These are phyloP conservation scores for Zymoseptoria crescenta DNA, from an alignment of 2,329 filamentous ascomycete genomes.

Conservation along the genomic window DNA sequence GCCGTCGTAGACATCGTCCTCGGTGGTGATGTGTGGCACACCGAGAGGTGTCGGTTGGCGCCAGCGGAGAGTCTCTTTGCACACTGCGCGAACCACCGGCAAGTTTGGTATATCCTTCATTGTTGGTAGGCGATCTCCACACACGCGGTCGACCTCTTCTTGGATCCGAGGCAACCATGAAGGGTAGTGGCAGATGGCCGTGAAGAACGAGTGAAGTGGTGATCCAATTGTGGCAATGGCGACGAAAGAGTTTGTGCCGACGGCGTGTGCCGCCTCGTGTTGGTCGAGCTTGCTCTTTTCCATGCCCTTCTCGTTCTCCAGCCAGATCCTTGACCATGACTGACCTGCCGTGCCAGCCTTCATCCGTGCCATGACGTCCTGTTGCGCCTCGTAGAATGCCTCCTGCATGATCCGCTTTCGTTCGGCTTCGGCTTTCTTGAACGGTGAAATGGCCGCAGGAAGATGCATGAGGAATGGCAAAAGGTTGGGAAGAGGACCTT, in stretches of 20 bases:
- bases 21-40: conserved; percentile 29
- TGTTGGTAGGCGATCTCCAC: conserved; percentile 25
- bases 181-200: conserved; percentile 29
- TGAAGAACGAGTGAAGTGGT: conserved; percentile 29
- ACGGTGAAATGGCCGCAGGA: conserved; percentile 25
- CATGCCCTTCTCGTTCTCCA: conserved; percentile 26
- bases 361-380: conserved; percentile 24
- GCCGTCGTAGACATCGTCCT: conserved; percentile 33
- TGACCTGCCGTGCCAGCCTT: conserved; percentile 18
- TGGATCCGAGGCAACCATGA: conserved; percentile 25
- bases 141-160: conserved; percentile 28
- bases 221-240: conserved; percentile 29
- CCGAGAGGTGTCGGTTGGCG: conserved; percentile 34
- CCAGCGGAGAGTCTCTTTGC: conserved; percentile 31
- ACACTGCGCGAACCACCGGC: conserved; percentile 27
- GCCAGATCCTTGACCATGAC: conserved; percentile 27
- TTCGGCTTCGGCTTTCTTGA: conserved; percentile 22
- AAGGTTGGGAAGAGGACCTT: conserved; percentile 29
- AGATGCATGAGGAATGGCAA: conserved; percentile 28
- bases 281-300: conserved; percentile 22
- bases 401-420: conserved; percentile 27
- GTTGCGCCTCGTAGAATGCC: conserved; percentile 27
- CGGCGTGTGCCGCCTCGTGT: conserved; percentile 29
- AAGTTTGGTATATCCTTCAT: conserved; percentile 27
- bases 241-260: conserved; percentile 29